Evolutionary conservation across 495 filamentous ascomycete species (phyloP).

Genomic region (Aspergillus homomorphus): DNA sequence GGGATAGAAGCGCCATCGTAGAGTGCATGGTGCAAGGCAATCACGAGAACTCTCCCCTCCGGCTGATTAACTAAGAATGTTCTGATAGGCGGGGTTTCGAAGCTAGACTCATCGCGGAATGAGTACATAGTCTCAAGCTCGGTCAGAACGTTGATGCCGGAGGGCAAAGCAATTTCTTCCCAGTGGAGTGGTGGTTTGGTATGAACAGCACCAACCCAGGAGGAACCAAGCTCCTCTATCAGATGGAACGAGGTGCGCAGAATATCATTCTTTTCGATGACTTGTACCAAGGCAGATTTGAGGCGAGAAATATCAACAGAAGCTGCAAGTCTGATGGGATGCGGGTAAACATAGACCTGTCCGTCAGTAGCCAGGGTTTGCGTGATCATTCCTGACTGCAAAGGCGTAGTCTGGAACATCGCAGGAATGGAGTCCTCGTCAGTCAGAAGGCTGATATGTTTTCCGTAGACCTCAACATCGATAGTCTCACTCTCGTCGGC

Average conservation of each 20-base stretch:
- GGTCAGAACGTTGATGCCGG: conserved; percentile 13
- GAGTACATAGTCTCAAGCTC: conserved; percentile 12
- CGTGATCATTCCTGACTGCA: conserved; percentile 75
- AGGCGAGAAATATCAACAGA: conserved; percentile 41
- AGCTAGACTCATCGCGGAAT: conserved; percentile 18
- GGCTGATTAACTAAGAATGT: conserved; percentile 21
- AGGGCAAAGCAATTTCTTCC: conserved; percentile 19
- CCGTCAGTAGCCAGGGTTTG: conserved; percentile 51
- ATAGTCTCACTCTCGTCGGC: not conserved
- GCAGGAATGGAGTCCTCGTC: conserved; percentile 64
- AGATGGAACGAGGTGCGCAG: conserved; percentile 60
- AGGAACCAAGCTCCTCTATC: conserved; percentile 18
- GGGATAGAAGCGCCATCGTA: conserved; percentile 83
- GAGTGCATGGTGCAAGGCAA: conserved; percentile 71
- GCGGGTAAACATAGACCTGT: conserved; percentile 63
- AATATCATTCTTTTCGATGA: conserved; percentile 49
- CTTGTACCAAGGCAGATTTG: conserved; percentile 41
- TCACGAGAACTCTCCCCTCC: conserved; percentile 25
- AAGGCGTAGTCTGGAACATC: conserved; percentile 66
- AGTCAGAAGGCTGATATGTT: conserved; percentile 15
- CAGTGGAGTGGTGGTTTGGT: conserved; percentile 18
- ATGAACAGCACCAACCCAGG: conserved; percentile 28
- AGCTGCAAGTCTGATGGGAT: conserved; percentile 49
- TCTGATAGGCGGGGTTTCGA: conserved; percentile 20
- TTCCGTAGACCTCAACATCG: conserved; percentile 10